Conservation (phyloP, 129 eudicot genomes). For the Flaveria brownii region DNA sequence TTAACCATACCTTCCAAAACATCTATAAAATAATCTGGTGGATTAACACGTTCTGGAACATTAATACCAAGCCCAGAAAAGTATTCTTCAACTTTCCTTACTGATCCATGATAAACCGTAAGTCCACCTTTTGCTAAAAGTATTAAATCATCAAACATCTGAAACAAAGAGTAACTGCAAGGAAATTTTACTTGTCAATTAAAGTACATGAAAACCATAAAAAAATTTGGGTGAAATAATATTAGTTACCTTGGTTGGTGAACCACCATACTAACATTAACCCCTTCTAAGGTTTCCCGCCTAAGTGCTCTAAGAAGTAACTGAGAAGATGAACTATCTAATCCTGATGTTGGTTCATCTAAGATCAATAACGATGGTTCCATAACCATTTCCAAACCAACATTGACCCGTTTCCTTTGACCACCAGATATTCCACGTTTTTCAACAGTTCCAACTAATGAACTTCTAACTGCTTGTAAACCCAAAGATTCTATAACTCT, state of each 20-base stretch:
- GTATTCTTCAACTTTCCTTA: constrained; percentile 67
- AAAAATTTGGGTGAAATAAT: not conserved
- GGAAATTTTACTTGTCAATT: constrained; percentile 17
- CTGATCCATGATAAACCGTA: constrained; percentile 82
- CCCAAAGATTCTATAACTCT: constrained; percentile 85
- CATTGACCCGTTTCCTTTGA: constrained; percentile 91
- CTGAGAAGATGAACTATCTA: constrained; percentile 92
- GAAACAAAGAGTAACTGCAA: constrained; percentile 78
- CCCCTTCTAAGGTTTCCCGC: constrained; percentile 86
- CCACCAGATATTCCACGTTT: constrained; percentile 97
- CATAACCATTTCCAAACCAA: constrained; percentile 92
- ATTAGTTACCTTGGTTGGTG: constrained; percentile 87
- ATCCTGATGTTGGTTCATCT: constrained; percentile 95
- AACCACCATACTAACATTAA: constrained; percentile 89
- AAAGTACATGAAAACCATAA: not conserved
- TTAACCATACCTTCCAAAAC: constrained; percentile 76
- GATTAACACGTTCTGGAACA: constrained; percentile 86
- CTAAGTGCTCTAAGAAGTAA: constrained; percentile 87
- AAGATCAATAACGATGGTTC: constrained; percentile 88
- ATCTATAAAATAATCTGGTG: constrained; percentile 80
- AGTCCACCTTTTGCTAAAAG: constrained; percentile 94
- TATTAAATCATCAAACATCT: constrained; percentile 81
- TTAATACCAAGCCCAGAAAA: constrained; percentile 72
- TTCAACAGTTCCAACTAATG: constrained; percentile 92
- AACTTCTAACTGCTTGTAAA: constrained; percentile 69